Conservation (phyloP, 2,329 filamentous ascomycete genomes). For the Alternaria brassicae region DNA sequence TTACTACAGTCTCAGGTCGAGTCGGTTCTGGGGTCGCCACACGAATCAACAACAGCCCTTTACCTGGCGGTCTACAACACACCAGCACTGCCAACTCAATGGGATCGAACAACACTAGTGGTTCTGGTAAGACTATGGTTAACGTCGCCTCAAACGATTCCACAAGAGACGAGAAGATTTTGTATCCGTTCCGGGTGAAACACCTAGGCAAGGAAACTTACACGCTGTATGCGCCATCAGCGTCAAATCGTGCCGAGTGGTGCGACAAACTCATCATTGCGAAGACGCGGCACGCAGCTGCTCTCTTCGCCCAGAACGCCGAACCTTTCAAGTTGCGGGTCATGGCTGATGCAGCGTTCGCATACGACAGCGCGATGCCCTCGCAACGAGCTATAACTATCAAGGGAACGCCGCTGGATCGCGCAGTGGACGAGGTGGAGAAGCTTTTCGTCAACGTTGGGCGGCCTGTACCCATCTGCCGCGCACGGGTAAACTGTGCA, state of each 20-base stretch:
- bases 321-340: conserved; percentile 93
- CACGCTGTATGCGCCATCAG: conserved; percentile 82
- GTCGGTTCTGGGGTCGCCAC: conserved; percentile 60
- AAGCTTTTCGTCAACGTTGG: conserved; percentile 70
- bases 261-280: conserved; percentile 92
- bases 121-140: conserved; percentile 60
- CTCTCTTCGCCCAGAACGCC: conserved; percentile 88
- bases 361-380: conserved; percentile 69
- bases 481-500: conserved; percentile 89
- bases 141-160: conserved; percentile 58
- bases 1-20: conserved; percentile 57
- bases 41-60: conserved; percentile 53
- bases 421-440: conserved; percentile 89
- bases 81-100: conserved; percentile 70
- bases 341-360: conserved; percentile 90
- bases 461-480: conserved; percentile 78
- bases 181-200: conserved; percentile 95
- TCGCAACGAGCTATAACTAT: conserved; percentile 74
- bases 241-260: conserved; percentile 83
- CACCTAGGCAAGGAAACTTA: conserved; percentile 94
- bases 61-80: conserved; percentile 67
- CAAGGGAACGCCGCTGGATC: conserved; percentile 87
- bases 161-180: conserved; percentile 73
- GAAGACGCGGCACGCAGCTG: conserved; percentile 90
- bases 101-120: conserved; percentile 55